Conservation (phyloP, 192 early-diverging fungal genomes). For the Umbelopsis sp. region DNA sequence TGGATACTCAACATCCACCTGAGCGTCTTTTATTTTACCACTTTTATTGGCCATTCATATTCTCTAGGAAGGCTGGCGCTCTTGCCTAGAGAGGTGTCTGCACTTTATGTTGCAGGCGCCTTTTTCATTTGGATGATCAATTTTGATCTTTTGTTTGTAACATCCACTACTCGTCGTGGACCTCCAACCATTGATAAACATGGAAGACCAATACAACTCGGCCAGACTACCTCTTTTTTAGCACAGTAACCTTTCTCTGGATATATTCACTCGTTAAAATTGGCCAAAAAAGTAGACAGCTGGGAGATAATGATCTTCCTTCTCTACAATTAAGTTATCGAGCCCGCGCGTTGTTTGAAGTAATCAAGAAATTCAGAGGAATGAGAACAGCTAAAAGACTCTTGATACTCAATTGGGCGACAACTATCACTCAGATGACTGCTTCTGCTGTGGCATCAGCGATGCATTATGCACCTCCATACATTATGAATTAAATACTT, state of each 20-base stretch:
- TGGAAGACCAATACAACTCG: neutral
- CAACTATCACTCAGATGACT: neutral
- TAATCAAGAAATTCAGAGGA: constrained; percentile 29
- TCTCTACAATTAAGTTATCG: constrained; percentile 33
- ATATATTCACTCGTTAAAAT: constrained; percentile 36
- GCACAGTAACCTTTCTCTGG: constrained; percentile 43
- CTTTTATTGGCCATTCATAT: neutral
- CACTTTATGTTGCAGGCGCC: neutral
- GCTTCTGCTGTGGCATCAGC: constrained; percentile 7
- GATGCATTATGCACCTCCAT: constrained; percentile 21
- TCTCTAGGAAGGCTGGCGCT: neutral
- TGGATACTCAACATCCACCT: constrained; percentile 43
- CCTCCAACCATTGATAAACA: constrained; percentile 24
- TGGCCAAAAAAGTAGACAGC: constrained; percentile 33
- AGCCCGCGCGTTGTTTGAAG: constrained; percentile 38
- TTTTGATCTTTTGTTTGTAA: constrained; percentile 23
- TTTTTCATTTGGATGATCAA: neutral
- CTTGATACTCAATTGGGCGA: neutral
- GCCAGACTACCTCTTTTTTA: constrained; percentile 33
- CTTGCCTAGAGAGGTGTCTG: neutral
- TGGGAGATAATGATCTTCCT: constrained; percentile 44
- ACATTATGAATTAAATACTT: constrained; percentile 35
- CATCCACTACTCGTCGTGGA: constrained; percentile 12
- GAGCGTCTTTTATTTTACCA: constrained; percentile 10
- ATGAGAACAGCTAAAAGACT: constrained; percentile 10